Evolutionary conservation across 305 asterid species (phyloP).

Genomic region (Plantago rigida): DNA sequence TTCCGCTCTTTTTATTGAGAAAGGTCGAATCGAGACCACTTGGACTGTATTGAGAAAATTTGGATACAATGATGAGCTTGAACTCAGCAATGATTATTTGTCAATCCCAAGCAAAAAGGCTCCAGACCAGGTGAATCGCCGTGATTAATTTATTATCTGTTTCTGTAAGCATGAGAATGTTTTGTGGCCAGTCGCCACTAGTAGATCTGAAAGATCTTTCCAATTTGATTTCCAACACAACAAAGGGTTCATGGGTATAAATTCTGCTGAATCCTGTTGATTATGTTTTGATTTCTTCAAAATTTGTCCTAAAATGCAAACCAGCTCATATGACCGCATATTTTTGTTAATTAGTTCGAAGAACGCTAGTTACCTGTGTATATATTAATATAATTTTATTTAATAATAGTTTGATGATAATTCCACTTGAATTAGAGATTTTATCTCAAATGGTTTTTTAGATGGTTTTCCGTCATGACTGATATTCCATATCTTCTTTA

Average conservation of each 20-base stretch:
- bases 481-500: conserved; percentile 7
- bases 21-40: conserved; percentile 75
- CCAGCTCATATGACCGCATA: background rate
- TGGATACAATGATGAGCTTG: conserved; percentile 77
- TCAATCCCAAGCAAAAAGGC: conserved; percentile 62
- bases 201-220: conserved; percentile 1
- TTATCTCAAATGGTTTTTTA: conserved; percentile 10
- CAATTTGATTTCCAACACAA: background rate
- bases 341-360: background rate
- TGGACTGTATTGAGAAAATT: conserved; percentile 91
- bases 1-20: conserved; percentile 89
- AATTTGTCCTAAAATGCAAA: background rate
- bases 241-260: background rate
- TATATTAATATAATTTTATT: too few relatives aligned
- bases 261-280: background rate
- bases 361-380: background rate
- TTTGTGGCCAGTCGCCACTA: background rate
- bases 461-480: conserved; percentile 18
- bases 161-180: background rate
- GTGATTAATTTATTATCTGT: too few relatives aligned
- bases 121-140: conserved; percentile 68
- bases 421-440: background rate
- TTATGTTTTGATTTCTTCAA: conserved; percentile 4
- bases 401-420: background rate
- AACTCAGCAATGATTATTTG: conserved; percentile 64